Evolutionary conservation across 495 filamentous ascomycete genomes (phyloP), one percentile per base, ranked within the genome.

Genomic region (Rusavskia elegans): DNA sequence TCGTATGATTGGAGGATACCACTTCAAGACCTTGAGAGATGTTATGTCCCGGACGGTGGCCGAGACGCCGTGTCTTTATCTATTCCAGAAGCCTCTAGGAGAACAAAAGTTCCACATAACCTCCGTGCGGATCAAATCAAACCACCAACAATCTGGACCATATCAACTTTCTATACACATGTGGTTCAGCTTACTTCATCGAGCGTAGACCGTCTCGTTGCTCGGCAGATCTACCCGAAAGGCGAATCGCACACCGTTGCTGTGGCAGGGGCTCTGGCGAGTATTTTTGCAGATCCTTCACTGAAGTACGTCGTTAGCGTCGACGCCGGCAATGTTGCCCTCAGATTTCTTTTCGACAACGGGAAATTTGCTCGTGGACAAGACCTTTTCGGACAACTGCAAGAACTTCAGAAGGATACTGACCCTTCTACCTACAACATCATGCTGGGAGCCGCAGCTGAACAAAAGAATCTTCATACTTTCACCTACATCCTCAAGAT

Each of bases 341-440:
- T 75, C 17, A 54, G 55, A 10, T 76, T 57, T 50, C 59, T 72
- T 14, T 66, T 63, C 53, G 30, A 61, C 6, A 53, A 67, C 39
- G 58, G 66, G 29, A 60, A 61, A 21, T 50, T 70, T 6, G 36
- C 38, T 4, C 39, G 50, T 50, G 68, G 65, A 19, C 62, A 62
- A 21, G 11, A 32, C 1, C 54, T 77, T 4, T 65, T 69, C 37
- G 41, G 46, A 17, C 48, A 35, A 21, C 61, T 63, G 48, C 63
- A 69, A 45, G 58, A 66, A 51, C 57, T 75, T 21, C 59, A 63
- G 21, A 69, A 57, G 40, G 23, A 35, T 9, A 48, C 55, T 10
- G 5, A 68, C 5, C 55, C 62, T 10, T 65, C 69, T 13, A 70
- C 70, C 10, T 73, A 64, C 51, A 75, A 76, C 35, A 65, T 75